Base-by-base conservation (phyloP, 495 filamentous ascomycete species). In the Lasiosphaeria miniovina region DNA sequence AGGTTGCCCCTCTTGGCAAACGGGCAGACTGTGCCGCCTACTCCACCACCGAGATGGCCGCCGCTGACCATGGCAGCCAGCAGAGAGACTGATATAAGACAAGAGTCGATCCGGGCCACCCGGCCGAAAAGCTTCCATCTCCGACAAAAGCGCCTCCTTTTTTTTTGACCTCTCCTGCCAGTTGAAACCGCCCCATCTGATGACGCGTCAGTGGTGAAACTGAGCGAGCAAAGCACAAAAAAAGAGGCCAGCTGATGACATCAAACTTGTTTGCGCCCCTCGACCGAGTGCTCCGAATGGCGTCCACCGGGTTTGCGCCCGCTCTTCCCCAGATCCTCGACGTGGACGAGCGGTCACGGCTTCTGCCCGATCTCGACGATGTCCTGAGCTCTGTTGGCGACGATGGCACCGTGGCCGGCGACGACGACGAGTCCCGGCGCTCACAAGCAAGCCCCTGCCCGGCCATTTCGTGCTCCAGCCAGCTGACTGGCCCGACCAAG, bases 401-500 rank as follows among this genome's bases (percentile, higher is more conserved):
- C n/a, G 32, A 33, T n/a, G 17, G 24, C 15, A 55, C 53, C 17
- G 36, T 31, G 11, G 24, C 14, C 14, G 24, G 15, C 53, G 36
- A 24, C 7, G n/a, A 31, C 36, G 14, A 45, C 53, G 11, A 45
- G 14, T 17, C 12, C n/a, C 2, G 15, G 3, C n/a, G 38, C 14
- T 4, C 4, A 8, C 35, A 36, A 32, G 12, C 31, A 4, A 55
- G 52, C 8, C 12, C n/a, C 40, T 11, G 12, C 24, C 15, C 10
- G 9, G 4, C 5, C 17, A 46, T 6, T 6, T 54, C 50, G 8
- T 38, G 51, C 45, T 54, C 38, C 45, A 36, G 17, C 14, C 51
- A 60, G n/a, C 38, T 60, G 14, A 15, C 52, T 7, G 54, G 52
- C 50, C 34, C 54, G 45, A 36, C 51, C 40, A 54, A 36, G 43